phyloP scores from a whole-genome alignment of 169 alveolate species.

The Cryptosporidium meleagridis region DNA sequence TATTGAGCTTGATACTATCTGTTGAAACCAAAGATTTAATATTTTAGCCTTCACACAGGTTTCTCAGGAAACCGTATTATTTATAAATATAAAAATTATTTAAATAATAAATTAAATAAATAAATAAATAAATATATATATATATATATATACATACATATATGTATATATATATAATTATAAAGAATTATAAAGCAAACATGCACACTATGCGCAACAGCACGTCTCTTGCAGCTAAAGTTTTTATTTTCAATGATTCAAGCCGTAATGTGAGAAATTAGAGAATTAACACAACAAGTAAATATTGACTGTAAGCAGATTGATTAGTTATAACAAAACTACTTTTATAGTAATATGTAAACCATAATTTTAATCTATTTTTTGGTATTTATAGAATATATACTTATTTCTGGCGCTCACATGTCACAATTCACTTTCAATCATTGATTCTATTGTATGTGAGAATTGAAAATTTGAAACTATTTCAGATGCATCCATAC shows the following conservation, averaged over 20 bases:
- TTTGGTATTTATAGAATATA: neutral
- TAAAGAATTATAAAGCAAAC: constrained; percentile 28
- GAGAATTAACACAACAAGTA: neutral
- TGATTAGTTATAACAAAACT: neutral
- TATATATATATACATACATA: neutral
- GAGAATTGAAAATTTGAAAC: constrained; percentile 52
- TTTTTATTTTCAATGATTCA: neutral
- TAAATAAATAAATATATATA: neutral
- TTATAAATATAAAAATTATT: neutral
- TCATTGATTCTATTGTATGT: constrained; percentile 50
- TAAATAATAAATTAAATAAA: too few species aligned
- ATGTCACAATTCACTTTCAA: constrained; percentile 51
- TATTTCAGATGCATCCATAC: constrained; percentile 61
- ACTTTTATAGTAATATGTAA: constrained; percentile 21
- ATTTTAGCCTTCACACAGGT: constrained; percentile 3
- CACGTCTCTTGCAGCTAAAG: neutral
- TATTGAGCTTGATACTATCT: neutral
- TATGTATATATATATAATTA: too few species aligned
- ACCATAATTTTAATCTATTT: neutral
- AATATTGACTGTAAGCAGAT: neutral
- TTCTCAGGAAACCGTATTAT: constrained; percentile 1
- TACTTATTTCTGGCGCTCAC: neutral
- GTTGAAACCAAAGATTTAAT: neutral
- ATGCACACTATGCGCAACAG: constrained; percentile 63
- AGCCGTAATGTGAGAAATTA: neutral